Conservation (phyloP, 805 yeast species). For the Pichia paraexigua region DNA sequence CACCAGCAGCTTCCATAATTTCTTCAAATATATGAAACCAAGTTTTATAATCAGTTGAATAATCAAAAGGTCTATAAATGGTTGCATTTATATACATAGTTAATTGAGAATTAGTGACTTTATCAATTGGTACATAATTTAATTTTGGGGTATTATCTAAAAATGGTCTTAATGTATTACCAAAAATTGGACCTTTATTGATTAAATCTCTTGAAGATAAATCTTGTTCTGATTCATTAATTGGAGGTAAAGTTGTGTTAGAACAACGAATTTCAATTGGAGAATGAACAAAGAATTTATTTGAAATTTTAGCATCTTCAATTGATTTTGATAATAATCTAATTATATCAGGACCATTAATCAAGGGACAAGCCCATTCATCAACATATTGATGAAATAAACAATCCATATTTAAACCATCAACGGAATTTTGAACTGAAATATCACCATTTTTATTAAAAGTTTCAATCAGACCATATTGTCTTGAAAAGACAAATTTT, state of each 20-base stretch:
- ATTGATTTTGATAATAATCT: slow-evolving; percentile 55
- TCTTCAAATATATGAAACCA: slow-evolving; percentile 86
- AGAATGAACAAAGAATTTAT: slow-evolving; percentile 80
- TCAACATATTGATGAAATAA: slow-evolving; percentile 87
- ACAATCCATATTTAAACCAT: slow-evolving; percentile 93
- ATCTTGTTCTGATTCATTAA: slow-evolving; percentile 33
- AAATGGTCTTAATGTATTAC: slow-evolving; percentile 74
- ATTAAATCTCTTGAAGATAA: slow-evolving; percentile 40
- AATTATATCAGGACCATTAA: slow-evolving; percentile 66
- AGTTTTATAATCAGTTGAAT: slow-evolving; percentile 59
- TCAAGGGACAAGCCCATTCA: slow-evolving; percentile 95
- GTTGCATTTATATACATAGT: slow-evolving; percentile 89
- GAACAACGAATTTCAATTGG: slow-evolving; percentile 94
- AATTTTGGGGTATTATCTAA: slow-evolving; percentile 73
- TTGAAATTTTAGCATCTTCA: slow-evolving; percentile 46
- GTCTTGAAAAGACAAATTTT: slow-evolving; percentile 74
- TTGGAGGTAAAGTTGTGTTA: slow-evolving; percentile 53
- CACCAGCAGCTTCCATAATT: slow-evolving; percentile 68
- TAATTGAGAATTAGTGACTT: slow-evolving; percentile 63
- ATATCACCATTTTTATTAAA: slow-evolving; percentile 42
- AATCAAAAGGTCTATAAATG: slow-evolving; percentile 88
- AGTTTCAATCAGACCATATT: slow-evolving; percentile 71
- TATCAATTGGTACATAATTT: slow-evolving; percentile 45
- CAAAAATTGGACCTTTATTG: slow-evolving; percentile 74
- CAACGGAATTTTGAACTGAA: slow-evolving; percentile 73